A percentile compares a stretch with the other conserved stretches of the same genome.
phyloP scores from a whole-genome alignment of 768 basidiomycete genomes.

The Leccinum fibrillosum region DNA sequence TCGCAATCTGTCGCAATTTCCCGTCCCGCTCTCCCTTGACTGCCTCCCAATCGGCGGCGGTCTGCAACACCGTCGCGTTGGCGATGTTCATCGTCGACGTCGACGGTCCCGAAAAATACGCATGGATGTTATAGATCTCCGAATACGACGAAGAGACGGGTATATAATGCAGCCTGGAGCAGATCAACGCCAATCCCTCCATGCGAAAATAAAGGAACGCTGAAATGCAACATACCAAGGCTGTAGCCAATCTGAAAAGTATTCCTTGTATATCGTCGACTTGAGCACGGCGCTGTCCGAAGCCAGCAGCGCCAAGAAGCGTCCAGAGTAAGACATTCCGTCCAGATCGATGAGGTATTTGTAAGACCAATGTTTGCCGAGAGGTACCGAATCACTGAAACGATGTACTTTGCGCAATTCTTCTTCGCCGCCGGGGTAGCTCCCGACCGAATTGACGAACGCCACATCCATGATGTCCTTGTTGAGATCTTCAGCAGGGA shows the following conservation, averaged over 20 bases:
- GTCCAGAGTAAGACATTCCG: slow-evolving; percentile 92
- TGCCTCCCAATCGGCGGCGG: slow-evolving; percentile 31
- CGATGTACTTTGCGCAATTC: slow-evolving; percentile 63
- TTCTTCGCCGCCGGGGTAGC: slow-evolving; percentile 73
- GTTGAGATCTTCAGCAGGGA: slow-evolving; percentile 64
- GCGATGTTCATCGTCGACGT: slow-evolving; percentile 50
- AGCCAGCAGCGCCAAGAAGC: slow-evolving; percentile 81
- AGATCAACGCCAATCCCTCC: not conserved
- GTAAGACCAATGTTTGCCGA: slow-evolving; percentile 89
- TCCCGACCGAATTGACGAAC: slow-evolving; percentile 75
- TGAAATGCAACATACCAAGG: slow-evolving; percentile 59
- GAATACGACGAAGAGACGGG: slow-evolving; percentile 82
- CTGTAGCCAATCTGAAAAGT: slow-evolving; percentile 87
- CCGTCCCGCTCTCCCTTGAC: slow-evolving; percentile 59
- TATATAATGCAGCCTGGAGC: slow-evolving; percentile 85
- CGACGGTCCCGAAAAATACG: slow-evolving; percentile 89
- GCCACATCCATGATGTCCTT: slow-evolving; percentile 82
- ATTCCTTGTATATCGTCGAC: slow-evolving; percentile 88
- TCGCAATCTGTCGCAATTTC: slow-evolving; percentile 75
- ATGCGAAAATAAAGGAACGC: not conserved
- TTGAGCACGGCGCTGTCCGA: slow-evolving; percentile 91
- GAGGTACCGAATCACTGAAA: slow-evolving; percentile 70
- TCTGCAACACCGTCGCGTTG: slow-evolving; percentile 44
- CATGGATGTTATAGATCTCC: slow-evolving; percentile 92
- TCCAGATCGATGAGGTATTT: slow-evolving; percentile 92